Evolutionary conservation across 306 rosid genomes (phyloP).

Genomic region (Vigna nakashimae): DNA sequence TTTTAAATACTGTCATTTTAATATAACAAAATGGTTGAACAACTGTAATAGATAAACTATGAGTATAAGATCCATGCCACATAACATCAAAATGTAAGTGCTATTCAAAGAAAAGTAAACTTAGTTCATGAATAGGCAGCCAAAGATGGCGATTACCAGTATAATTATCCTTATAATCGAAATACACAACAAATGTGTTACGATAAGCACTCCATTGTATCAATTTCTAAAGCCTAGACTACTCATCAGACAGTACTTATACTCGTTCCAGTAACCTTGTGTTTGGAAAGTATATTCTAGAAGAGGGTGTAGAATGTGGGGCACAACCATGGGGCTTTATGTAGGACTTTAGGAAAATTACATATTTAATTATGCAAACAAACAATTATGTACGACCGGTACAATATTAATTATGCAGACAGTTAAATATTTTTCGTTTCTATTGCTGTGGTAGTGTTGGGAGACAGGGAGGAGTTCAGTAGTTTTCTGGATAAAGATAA

Average conservation of each 20-base stretch:
- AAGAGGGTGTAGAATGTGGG: too few species aligned
- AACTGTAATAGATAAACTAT: slow-evolving; percentile 3
- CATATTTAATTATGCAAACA: background rate
- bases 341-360: background rate
- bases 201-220: background rate
- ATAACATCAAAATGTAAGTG: background rate
- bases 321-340: too few species aligned
- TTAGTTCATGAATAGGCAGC: background rate
- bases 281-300: background rate
- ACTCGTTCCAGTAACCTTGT: background rate
- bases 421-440: background rate
- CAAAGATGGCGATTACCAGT: background rate
- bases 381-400: background rate
- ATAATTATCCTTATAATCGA: too few species aligned
- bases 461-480: background rate
- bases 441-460: background rate
- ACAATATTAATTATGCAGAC: background rate
- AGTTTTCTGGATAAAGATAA: background rate
- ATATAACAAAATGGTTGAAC: background rate
- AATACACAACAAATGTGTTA: too few species aligned
- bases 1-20: background rate
- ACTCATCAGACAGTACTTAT: slow-evolving; percentile 19
- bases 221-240: slow-evolving; percentile 7
- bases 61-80: background rate
- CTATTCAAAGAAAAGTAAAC: background rate